Evolutionary conservation across 148 eudicot genomes (phyloP), one percentile per base, ranked within the genome.

Genomic region (Talinum fruticosum): DNA sequence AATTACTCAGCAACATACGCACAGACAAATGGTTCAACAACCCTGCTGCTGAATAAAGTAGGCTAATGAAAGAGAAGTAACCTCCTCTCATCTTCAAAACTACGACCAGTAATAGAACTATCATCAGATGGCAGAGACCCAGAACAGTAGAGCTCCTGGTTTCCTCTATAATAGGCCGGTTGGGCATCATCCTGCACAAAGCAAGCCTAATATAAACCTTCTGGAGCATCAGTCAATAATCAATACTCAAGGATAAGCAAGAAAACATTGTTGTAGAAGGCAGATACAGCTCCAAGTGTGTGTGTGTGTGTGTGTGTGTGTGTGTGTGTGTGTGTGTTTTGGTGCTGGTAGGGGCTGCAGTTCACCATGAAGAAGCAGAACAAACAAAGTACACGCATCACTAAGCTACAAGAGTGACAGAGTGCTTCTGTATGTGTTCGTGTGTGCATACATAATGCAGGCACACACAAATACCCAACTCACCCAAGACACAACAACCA

Each of bases 111-210:
- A 38, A 72, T 72, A 30, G 83, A 70, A 79, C 77, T 79, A 68
- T 74, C 80, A 72, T 86, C 89, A 32, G 85, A 78, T 72, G 84
- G 54, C 57, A 84, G 79, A 80, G 89, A 83, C 64, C 75, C 86
- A 76, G 87, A 80, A 51, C 72, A 81, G 33, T 79, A 51, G 65
- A 82, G 21, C 35, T 89, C 89, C 80, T 76, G 77, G 57, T 77
- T 80, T 13, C 75, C 77, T 73, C 69, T 84, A 61, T 76, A 29
- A 51, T 71, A 78, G 75, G 87, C 78, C 32, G 85, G 76, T 78
- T 82, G 91, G 13, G 71, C 34, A 66, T 85, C 92, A 77, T 86
- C 90, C 99, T 96, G 87, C 84, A 83, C 34, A 70, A 75, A 80
- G 26, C 72, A 79, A 24, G 34, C 71, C 28, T 37, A 73, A 57